Evolutionary conservation across 2,329 filamentous ascomycete genomes (phyloP).

Genomic region (Sarocladium strictum): DNA sequence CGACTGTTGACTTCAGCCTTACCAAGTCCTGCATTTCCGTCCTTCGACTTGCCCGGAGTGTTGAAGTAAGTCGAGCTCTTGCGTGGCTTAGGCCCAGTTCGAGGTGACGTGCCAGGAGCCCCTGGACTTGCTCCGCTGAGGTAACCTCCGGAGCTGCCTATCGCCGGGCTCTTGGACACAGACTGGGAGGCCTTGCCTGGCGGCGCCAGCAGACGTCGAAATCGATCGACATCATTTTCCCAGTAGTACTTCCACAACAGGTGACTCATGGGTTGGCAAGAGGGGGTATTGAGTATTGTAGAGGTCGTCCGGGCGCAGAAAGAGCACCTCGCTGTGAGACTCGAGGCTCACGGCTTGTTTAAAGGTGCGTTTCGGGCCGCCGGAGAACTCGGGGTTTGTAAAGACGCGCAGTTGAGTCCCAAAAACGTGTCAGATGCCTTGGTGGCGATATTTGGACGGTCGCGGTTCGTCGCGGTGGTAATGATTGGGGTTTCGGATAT

Average conservation of each 20-base stretch:
- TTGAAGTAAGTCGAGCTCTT: conserved; percentile 43
- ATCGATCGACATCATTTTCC: conserved; percentile 95
- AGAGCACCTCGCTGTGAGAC: conserved; percentile 83
- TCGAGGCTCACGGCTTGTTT: conserved; percentile 85
- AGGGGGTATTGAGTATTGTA: conserved; percentile 23
- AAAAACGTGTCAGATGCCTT: not conserved
- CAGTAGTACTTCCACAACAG: conserved; percentile 95
- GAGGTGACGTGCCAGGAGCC: conserved; percentile 43
- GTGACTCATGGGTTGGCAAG: conserved; percentile 75
- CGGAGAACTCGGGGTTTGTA: conserved; percentile 13
- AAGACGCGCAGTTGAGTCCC: not conserved
- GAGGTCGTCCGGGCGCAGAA: conserved; percentile 42
- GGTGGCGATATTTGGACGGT: not conserved
- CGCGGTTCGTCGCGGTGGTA: not conserved
- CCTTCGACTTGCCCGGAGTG: conserved; percentile 36
- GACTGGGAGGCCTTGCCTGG: conserved; percentile 53
- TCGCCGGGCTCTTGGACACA: conserved; percentile 46
- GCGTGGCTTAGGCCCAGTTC: conserved; percentile 41
- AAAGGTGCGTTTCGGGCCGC: conserved; percentile 58
- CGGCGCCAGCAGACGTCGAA: conserved; percentile 80
- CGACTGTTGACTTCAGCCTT: conserved; percentile 76
- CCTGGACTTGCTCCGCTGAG: conserved; percentile 32
- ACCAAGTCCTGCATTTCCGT: conserved; percentile 34
- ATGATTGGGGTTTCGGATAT: not conserved
- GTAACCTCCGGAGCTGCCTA: conserved; percentile 28